Evolutionary conservation across 805 yeast genomes (phyloP).

Genomic region (Torulaspora microellipsoides): DNA sequence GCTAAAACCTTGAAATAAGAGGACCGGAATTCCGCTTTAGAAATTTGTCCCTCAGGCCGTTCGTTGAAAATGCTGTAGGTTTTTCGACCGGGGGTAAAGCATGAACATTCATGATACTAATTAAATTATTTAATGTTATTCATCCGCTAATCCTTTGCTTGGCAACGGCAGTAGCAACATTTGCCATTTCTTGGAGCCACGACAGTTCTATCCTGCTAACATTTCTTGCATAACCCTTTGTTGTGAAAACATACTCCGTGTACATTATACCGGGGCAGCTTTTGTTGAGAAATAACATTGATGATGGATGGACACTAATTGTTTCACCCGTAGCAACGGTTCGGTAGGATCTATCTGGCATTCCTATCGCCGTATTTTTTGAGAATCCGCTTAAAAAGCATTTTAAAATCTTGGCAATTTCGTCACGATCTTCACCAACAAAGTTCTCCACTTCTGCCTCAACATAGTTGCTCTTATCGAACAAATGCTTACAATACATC

Average conservation of each 20-base stretch:
- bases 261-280: slow-evolving; percentile 86
- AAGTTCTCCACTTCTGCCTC: too few relatives aligned
- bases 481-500: slow-evolving; percentile 21
- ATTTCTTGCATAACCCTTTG: slow-evolving; percentile 86
- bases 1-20: too few relatives aligned
- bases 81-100: too few relatives aligned
- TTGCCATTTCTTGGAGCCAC: slow-evolving; percentile 80
- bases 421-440: slow-evolving; percentile 24
- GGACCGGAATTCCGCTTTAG: too few relatives aligned
- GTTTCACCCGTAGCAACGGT: slow-evolving; percentile 82
- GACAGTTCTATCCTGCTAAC: slow-evolving; percentile 76
- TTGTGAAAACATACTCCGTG: slow-evolving; percentile 88
- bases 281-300: slow-evolving; percentile 70
- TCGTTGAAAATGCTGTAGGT: too few relatives aligned
- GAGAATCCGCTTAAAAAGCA: slow-evolving; percentile 80
- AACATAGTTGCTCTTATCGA: slow-evolving; percentile 5
- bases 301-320: slow-evolving; percentile 86
- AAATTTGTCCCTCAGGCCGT: too few relatives aligned
- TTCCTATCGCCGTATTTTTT: slow-evolving; percentile 87
- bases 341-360: slow-evolving; percentile 90
- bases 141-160: slow-evolving; percentile 37
- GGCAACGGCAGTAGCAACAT: slow-evolving; percentile 13
- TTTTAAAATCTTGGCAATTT: slow-evolving; percentile 53
- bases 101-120: too few relatives aligned
- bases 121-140: too few relatives aligned